A percentile compares a stretch with the other conserved stretches of the same genome.
Conservation (phyloP, 2,329 filamentous ascomycete species). For the Pleomassaria siparia region DNA sequence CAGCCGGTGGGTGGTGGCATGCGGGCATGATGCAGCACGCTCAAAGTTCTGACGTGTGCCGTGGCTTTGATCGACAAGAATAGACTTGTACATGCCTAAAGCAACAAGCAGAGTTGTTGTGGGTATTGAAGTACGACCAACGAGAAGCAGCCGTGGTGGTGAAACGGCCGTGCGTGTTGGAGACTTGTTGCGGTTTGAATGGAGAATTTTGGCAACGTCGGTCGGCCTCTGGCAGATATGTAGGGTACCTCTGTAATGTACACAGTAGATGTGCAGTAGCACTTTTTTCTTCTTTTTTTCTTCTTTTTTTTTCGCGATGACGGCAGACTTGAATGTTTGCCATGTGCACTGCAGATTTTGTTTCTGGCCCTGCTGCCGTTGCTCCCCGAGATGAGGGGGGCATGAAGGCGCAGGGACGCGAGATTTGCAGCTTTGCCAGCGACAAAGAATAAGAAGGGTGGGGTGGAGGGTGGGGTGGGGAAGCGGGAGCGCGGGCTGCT, state of each 20-base stretch:
- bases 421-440: slow-evolving; percentile 2
- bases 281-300: too few species aligned
- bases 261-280: neutral
- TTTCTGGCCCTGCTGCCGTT: slow-evolving; percentile 8
- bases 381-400: slow-evolving; percentile 14
- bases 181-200: slow-evolving; percentile 27
- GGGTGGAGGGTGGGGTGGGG: slow-evolving; percentile 4
- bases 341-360: slow-evolving; percentile 12
- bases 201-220: slow-evolving; percentile 21
- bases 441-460: neutral
- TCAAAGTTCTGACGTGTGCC: slow-evolving; percentile 30
- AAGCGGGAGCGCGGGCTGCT: slow-evolving; percentile 21
- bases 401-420: slow-evolving; percentile 9
- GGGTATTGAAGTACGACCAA: too few species aligned
- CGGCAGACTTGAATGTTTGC: slow-evolving; percentile 6
- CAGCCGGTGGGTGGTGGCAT: slow-evolving; percentile 32
- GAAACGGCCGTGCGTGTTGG: slow-evolving; percentile 37
- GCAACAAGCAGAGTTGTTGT: slow-evolving; percentile 14
- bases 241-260: too few species aligned
- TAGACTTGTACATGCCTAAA: slow-evolving; percentile 27
- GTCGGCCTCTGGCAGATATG: slow-evolving; percentile 3
- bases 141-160: slow-evolving; percentile 20
- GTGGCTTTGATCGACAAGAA: slow-evolving; percentile 32
- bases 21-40: slow-evolving; percentile 22
- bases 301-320: slow-evolving; percentile 12